Evolutionary conservation across 768 basidiomycete genomes (phyloP), one percentile per base, ranked within the genome.

Genomic region (Botryobasidium botryosum): DNA sequence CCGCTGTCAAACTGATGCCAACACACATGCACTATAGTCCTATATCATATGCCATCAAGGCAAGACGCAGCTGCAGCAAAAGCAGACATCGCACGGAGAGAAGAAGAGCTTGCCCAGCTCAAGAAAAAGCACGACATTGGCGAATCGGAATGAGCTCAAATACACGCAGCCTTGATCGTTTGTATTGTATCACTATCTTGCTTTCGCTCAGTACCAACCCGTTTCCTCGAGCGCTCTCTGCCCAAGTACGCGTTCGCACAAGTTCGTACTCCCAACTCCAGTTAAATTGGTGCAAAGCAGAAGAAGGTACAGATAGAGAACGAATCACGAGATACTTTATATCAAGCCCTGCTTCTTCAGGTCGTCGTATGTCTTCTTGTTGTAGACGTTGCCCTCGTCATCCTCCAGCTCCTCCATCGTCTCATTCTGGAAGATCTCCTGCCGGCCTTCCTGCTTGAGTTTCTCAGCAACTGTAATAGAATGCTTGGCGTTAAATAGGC

Each of bases 401-500:
- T 99, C 94, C 58, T 99, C 94, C 29, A 96, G 71, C 61, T 99
- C 94, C 60, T 97, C 94, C 74, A 91, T 92, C 18, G 84, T 84
- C 62, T 96, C 90, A 55, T 84, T 79, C 59, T 84, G 78, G 48
- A 83, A 82, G 44, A 96, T 80, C 56, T 97, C 94, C 54, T 85
- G 79, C 17, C 81, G 71, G n/a, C 94, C 94, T 62, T 97, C 92
- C 49, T 79, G 79, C 63, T 99, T 99, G 44, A 99, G 71, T 57
- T 90, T 92, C 57, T 99, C 94, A 6, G 92, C 94, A 51, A 99
- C 90, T 96, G 51, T 7, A 29, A 10, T 17, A 20, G 25, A 25
- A 18, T 25, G 20, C 25, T 35, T 35, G 17, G 29, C 20, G 26
- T 23, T 10, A 32, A 33, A 3, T 23, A 39, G 6, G 4, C 21